Evolutionary conservation across 805 yeast genomes (phyloP).

Genomic region (Sungouiella blattae): DNA sequence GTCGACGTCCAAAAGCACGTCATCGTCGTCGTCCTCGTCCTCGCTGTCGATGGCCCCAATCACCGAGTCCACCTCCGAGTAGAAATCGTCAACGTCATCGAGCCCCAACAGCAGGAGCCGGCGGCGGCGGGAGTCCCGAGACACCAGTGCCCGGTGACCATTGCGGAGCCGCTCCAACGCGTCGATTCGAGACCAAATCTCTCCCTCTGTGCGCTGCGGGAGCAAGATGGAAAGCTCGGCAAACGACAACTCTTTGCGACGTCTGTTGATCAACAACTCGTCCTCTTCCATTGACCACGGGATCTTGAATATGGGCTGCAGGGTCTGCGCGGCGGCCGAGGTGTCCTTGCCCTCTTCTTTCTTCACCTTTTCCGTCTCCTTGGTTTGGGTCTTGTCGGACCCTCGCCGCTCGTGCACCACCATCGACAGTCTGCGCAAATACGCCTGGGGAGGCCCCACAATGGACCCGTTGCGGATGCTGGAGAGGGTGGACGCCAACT

Average conservation of each 20-base stretch:
- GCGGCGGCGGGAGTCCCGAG: slow-evolving; percentile 26
- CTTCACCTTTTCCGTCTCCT: slow-evolving; percentile 2
- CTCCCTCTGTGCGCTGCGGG: slow-evolving; percentile 71
- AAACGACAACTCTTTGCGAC: slow-evolving; percentile 57
- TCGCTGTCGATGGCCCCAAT: slow-evolving; percentile 30
- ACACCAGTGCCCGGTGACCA: slow-evolving; percentile 18
- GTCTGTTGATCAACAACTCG: slow-evolving; percentile 53
- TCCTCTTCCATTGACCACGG: slow-evolving; percentile 71
- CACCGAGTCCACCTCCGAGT: slow-evolving; percentile 39
- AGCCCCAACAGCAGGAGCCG: slow-evolving; percentile 38
- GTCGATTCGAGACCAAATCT: slow-evolving; percentile 62
- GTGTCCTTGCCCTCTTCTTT: slow-evolving; percentile 4
- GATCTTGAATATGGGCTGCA: slow-evolving; percentile 23
- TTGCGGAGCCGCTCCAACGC: slow-evolving; percentile 19
- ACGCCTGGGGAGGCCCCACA: slow-evolving; percentile 20
- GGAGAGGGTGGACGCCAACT: slow-evolving; percentile 31
- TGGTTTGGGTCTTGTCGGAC: slow-evolving; percentile 5
- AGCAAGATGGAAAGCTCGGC: slow-evolving; percentile 71
- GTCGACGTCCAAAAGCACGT: slow-evolving; percentile 36
- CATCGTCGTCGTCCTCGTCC: slow-evolving; percentile 32
- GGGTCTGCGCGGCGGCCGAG: slow-evolving; percentile 2
- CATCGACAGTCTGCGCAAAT: slow-evolving; percentile 17
- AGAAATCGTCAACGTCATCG: slow-evolving; percentile 42
- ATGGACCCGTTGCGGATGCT: slow-evolving; percentile 41
- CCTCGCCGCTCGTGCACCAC: slow-evolving; percentile 11